Evolutionary conservation across 306 rosid species (phyloP), one percentile per base, ranked within the genome.

Genomic region (Bauhinia variegata): DNA sequence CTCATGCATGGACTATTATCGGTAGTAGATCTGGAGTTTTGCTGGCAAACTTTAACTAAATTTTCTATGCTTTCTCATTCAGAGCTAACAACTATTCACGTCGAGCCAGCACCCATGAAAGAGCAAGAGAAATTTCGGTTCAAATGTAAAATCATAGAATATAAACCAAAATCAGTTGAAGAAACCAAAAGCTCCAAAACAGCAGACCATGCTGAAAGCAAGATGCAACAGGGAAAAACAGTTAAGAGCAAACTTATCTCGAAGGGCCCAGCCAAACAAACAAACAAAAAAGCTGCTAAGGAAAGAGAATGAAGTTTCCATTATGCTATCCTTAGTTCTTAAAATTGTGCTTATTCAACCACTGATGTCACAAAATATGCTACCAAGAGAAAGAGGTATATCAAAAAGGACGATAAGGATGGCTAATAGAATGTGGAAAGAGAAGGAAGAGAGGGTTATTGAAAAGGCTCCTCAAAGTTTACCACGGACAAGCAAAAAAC

Each of bases 291-390:
- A 11, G 2, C 14, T 23, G 28, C 28, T 23, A 5, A 31, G 16
- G 61, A 37, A 5, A 42, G 8, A 19, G 36, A 33, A 16, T 34
- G 14, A 34, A 42, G n/a, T 7, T n/a, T 30, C 36, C 41, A 37
- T 5, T 7, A 63, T 31, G 15, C 14, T 50, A 50, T 50, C 0
- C 32, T 18, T 23, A 47, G 52, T 7, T 28, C 13, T 10, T 42
- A 47, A 49, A 11, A 63, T 49, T 14, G 17, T 54, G 54, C 11
- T 55, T 16, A 38, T 32, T 56, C 28, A 4, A 33, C 58, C 17
- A 48, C n/a, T 23, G 11, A 11, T 51, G 75, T 50, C 51, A 11
- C 76, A 52, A 52, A 30, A 30, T 16, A 31, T 38, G 32, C 68
- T 60, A 28, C 15, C 53, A 11, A 37, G 34, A 60, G 5, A 37